phyloP scores from a whole-genome alignment of 805 yeast species.

The Isabelozyma gotoi region DNA sequence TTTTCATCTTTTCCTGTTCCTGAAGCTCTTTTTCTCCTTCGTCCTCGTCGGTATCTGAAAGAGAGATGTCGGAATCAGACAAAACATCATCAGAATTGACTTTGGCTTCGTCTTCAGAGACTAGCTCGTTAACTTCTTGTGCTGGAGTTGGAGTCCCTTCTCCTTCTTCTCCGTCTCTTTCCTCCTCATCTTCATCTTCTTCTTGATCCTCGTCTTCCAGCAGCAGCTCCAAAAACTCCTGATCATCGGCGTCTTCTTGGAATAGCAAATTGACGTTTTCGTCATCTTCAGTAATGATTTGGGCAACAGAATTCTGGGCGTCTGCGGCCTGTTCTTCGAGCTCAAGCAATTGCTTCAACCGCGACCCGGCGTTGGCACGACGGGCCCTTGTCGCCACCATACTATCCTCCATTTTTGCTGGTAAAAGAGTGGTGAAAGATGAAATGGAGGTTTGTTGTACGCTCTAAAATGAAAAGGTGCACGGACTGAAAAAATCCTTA shows the following conservation, averaged over 20 bases:
- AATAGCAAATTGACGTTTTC: constrained; percentile 71
- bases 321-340: constrained; percentile 58
- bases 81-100: constrained; percentile 49
- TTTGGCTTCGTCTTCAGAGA: constrained; percentile 12
- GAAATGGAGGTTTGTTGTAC: too few species aligned
- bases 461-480: too few species aligned
- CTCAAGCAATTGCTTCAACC: constrained; percentile 69
- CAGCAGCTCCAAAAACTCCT: constrained; percentile 22
- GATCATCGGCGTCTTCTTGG: constrained; percentile 47
- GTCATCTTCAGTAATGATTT: constrained; percentile 59
- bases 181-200: constrained; percentile 11
- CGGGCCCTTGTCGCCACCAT: constrained; percentile 73
- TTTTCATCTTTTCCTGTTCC: constrained; percentile 38
- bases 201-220: constrained; percentile 22
- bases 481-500: too few species aligned
- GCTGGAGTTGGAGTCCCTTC: constrained; percentile 15
- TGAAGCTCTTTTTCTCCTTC: constrained; percentile 67
- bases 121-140: constrained; percentile 17
- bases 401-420: constrained; percentile 41
- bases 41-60: constrained; percentile 58
- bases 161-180: constrained; percentile 15
- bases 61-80: constrained; percentile 53
- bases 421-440: neutral
- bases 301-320: constrained; percentile 13
- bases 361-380: constrained; percentile 88